Percentiles rank a stretch among this genome's conserved stretches.
Evolutionary conservation across 768 basidiomycete species (phyloP).

Genomic region (Suillus hirtellus): DNA sequence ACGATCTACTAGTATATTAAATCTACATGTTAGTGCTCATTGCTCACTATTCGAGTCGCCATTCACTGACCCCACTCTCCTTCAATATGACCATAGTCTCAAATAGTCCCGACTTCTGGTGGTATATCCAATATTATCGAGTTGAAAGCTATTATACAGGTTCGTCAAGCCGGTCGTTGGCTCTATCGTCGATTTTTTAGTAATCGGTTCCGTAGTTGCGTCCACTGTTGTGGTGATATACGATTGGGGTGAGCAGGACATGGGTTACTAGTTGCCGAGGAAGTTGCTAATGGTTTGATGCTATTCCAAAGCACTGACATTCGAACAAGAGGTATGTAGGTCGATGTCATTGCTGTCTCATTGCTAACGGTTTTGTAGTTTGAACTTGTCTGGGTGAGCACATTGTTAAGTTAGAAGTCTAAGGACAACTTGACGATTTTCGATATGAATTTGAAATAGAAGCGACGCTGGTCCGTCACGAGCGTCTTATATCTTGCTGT

Average conservation of each 20-base stretch:
- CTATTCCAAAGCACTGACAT: not conserved
- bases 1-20: too few relatives aligned
- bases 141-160: not conserved
- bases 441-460: not conserved
- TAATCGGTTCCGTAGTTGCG: not conserved
- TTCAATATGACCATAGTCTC: not conserved
- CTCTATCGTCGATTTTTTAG: not conserved
- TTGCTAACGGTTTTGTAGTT: not conserved
- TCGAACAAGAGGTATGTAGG: slow-evolving; percentile 1
- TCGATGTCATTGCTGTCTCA: not conserved
- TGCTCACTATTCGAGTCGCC: too few relatives aligned
- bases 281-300: not conserved
- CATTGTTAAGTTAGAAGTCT: not conserved
- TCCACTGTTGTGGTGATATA: not conserved
- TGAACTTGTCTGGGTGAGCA: not conserved
- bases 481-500: not conserved
- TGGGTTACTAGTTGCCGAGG: not conserved
- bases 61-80: not conserved
- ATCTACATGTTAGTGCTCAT: too few relatives aligned
- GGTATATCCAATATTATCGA: not conserved
- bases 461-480: not conserved
- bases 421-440: not conserved
- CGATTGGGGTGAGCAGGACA: slow-evolving; percentile 3
- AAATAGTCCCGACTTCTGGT: not conserved
- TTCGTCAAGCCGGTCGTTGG: not conserved